These are phyloP conservation scores for Sordariomycetes sp. DNA, from an alignment of 2,329 filamentous ascomycete genomes.

Conservation along the genomic window DNA sequence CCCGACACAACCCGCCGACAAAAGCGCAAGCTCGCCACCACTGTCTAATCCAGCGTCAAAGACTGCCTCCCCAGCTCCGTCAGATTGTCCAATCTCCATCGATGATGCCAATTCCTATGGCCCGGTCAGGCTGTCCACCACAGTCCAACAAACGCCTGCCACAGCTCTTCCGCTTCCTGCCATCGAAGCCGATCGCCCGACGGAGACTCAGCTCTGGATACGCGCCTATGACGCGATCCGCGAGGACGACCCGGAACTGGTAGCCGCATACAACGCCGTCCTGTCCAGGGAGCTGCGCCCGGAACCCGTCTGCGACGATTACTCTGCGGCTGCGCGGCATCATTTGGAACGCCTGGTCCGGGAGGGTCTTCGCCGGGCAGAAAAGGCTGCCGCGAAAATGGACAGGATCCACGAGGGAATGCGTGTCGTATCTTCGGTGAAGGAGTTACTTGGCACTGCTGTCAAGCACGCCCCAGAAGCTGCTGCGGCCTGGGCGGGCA, in stretches of 20 bases:
- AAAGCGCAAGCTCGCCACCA: neutral
- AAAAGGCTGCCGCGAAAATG: neutral
- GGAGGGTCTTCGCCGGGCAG: neutral
- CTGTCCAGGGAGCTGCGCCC: neutral
- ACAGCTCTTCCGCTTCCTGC: neutral
- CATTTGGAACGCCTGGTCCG: neutral
- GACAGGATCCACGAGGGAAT: neutral
- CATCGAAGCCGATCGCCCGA: neutral
- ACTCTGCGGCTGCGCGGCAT: neutral
- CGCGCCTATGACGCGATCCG: neutral
- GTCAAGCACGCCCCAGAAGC: conserved; percentile 19
- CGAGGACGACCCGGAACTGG: neutral
- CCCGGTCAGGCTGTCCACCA: neutral
- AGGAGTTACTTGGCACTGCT: conserved; percentile 12
- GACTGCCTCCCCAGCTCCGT: neutral
- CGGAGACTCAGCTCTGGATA: neutral
- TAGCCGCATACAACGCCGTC: neutral
- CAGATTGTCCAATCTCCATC: neutral
- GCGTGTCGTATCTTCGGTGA: conserved; percentile 2
- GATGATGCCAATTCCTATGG: neutral
- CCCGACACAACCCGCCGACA: neutral
- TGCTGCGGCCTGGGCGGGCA: conserved; percentile 23
- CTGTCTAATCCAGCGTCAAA: neutral
- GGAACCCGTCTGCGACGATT: neutral
- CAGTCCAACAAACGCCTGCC: neutral